phyloP scores from a whole-genome alignment of 2,329 filamentous ascomycete species.

The Fonsecaea pugnacius region DNA sequence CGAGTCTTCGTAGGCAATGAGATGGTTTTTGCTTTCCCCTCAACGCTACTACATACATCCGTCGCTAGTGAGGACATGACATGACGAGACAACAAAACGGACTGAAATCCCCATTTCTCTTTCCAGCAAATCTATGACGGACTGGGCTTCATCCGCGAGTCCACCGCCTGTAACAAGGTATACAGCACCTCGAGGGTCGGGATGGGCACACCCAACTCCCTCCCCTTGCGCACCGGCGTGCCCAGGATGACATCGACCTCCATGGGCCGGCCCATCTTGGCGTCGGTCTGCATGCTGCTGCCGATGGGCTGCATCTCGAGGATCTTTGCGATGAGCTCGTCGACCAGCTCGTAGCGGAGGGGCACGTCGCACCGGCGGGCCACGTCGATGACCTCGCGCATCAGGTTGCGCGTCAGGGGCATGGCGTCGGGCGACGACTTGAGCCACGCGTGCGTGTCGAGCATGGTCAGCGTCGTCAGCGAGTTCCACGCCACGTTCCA shows the following conservation, averaged over 20 bases:
- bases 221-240: conserved; percentile 47
- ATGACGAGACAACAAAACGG: no score
- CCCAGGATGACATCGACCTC: conserved; percentile 56
- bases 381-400: conserved; percentile 51
- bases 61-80: no score
- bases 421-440: conserved; percentile 47
- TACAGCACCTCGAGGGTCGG: conserved; percentile 49
- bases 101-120: no score
- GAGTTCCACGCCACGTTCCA: conserved; percentile 52
- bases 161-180: conserved; percentile 33
- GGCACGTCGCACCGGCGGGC: conserved; percentile 47
- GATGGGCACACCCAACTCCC: conserved; percentile 46
- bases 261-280: conserved; percentile 47
- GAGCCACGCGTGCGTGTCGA: conserved; percentile 51
- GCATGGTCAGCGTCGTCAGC: conserved; percentile 49
- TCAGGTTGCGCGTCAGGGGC: conserved; percentile 46
- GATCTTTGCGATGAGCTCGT: conserved; percentile 47
- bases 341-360: conserved; percentile 45
- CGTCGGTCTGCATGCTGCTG: conserved; percentile 54
- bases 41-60: no score
- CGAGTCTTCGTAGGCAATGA: no score
- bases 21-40: no score
- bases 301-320: conserved; percentile 47
- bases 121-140: neutral
- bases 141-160: conserved; percentile 28